phyloP scores from a whole-genome alignment of 257 asterid genomes.

The Ballota nigra region DNA sequence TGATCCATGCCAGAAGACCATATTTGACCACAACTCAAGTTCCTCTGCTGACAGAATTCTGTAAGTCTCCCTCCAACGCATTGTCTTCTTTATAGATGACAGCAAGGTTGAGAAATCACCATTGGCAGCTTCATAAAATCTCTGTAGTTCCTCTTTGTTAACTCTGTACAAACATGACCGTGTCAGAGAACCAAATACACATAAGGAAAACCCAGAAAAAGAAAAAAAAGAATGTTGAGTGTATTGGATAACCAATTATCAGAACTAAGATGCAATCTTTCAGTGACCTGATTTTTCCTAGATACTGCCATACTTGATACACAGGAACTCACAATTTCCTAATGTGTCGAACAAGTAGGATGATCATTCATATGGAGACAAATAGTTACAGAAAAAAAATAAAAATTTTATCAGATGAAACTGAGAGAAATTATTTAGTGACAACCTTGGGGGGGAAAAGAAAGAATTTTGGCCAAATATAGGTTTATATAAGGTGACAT shows the following conservation, averaged over 20 bases:
- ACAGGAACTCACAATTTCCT: constrained; percentile 4
- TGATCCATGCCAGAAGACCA: constrained; percentile 95
- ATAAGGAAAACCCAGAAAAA: not conserved
- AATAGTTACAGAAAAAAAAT: not conserved
- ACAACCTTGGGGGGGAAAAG: not conserved
- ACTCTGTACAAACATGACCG: constrained; percentile 50
- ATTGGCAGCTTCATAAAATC: constrained; percentile 71
- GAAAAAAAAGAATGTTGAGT: not conserved
- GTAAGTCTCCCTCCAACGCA: constrained; percentile 89
- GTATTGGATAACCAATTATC: constrained; percentile 7
- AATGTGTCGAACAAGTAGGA: not conserved
- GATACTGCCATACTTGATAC: not conserved
- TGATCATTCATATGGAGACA: not conserved
- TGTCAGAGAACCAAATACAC: constrained; percentile 24
- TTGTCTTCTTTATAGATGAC: constrained; percentile 71
- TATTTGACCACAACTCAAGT: constrained; percentile 82
- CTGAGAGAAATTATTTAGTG: not conserved
- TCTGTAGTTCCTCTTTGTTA: constrained; percentile 61
- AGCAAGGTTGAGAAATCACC: constrained; percentile 61
- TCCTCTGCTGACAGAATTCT: constrained; percentile 76
- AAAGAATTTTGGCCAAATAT: not conserved
- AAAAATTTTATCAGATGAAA: constrained; percentile 3
- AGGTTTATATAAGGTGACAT: not conserved
- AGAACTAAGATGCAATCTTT: constrained; percentile 5
- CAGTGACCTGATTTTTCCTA: not conserved